Evolutionary conservation across 2,329 filamentous ascomycete genomes (phyloP), one percentile per base, ranked within the genome.

Genomic region (Xylaria sp.): DNA sequence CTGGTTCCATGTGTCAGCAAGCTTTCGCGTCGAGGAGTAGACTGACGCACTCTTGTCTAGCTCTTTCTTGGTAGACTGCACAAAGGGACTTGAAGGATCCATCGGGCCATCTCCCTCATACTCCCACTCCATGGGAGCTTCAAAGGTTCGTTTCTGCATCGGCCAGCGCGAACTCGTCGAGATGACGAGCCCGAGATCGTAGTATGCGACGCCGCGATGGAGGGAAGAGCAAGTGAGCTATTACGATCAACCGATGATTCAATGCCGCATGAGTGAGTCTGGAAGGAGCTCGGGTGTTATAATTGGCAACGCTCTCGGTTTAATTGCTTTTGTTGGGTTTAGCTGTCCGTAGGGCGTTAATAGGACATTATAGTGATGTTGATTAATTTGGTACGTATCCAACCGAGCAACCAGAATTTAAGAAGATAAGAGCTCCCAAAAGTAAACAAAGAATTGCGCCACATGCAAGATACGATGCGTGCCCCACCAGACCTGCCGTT

Each of bases 101-200:
- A 84, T 72, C 16, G 83, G 83, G 1, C 80, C 83, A 52, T 76
- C 72, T 62, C 77, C 78, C 66, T 86, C 80, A 71, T 84, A 87
- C 70, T 87, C 83, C 82, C 83, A 88, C 67, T 87, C 85, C 85
- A 88, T 88, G 63, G 77, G 83, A 62, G 82, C 77, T 72, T 87
- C 84, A 64, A 77, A 80, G 1, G 80, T 83, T 67, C 85, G 77
- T 65, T 78, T 77, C 57, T 83, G 78, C 78, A 83, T 85, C 66
- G 59, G 65, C 47, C 37, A 47, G 19, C 13, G 11, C 18, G 30
- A 35, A 30, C 23, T 30, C 23, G 23, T 4, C 23, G 23, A 30
- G 23, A 30, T 30, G 23, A 30, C 23, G 23, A 30, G 23, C 23
- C 23, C 23, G 23, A 30, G 23, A 30, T 30, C 4, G 23, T 30